Evolutionary conservation across 257 asterid species (phyloP).

Genomic region (Parsonsia alboflavescens): DNA sequence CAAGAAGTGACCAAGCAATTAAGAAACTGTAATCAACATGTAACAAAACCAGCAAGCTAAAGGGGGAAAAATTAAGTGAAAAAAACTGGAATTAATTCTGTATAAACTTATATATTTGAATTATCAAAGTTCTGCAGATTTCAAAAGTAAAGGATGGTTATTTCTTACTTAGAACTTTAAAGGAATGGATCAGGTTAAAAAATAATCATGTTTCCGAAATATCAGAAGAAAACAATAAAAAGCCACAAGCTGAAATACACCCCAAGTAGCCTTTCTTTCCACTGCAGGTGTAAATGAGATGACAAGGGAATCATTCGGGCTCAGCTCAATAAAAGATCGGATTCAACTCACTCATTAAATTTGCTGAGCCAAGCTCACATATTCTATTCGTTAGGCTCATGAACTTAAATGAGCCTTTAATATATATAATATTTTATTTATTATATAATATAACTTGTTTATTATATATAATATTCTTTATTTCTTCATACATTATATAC

Average conservation of each 20-base stretch:
- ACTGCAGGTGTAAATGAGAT: too few relatives aligned
- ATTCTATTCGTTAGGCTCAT: too few relatives aligned
- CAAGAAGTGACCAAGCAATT: conserved; percentile 8
- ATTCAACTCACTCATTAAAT: too few relatives aligned
- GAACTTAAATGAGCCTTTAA: too few relatives aligned
- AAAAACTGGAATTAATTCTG: neutral
- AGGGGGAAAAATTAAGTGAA: neutral
- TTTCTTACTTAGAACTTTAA: neutral
- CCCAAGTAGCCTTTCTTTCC: neutral
- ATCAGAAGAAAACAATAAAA: neutral
- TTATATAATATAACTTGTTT: too few relatives aligned
- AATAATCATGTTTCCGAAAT: neutral
- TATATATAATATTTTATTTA: too few relatives aligned
- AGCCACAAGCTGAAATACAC: neutral
- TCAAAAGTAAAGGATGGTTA: neutral
- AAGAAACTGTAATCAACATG: neutral
- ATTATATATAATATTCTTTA: too few relatives aligned
- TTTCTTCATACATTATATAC: too few relatives aligned
- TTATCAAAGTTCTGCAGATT: neutral
- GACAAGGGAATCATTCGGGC: too few relatives aligned
- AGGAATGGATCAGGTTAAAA: neutral
- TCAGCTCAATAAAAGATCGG: too few relatives aligned
- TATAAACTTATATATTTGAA: neutral
- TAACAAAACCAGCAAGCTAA: neutral
- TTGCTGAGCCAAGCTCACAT: too few relatives aligned